phyloP scores from a whole-genome alignment of 2,329 filamentous ascomycete species.

The Fusarium sororula region DNA sequence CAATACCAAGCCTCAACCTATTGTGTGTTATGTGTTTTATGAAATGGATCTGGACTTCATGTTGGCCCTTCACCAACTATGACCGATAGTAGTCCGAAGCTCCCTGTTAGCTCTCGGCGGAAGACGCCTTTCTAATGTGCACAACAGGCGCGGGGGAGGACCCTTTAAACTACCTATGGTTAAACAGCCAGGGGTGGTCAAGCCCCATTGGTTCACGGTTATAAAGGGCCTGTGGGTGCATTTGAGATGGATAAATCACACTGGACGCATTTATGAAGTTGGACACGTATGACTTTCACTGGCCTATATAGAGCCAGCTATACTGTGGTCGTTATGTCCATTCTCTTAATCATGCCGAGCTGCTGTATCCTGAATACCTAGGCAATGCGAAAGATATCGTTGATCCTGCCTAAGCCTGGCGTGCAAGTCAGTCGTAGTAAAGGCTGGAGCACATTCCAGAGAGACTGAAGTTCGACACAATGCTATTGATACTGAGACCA shows the following conservation, averaged over 20 bases:
- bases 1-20: background rate
- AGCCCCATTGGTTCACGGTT: constrained; percentile 47
- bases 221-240: constrained; percentile 24
- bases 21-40: background rate
- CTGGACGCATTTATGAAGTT: background rate
- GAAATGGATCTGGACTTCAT: background rate
- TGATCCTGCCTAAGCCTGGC: background rate
- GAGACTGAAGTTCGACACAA: background rate
- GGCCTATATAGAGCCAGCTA: background rate
- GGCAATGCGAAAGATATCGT: background rate
- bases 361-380: background rate
- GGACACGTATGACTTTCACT: background rate
- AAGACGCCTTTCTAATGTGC: background rate
- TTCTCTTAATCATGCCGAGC: background rate
- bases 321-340: background rate
- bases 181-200: background rate
- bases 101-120: background rate
- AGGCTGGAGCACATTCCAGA: background rate
- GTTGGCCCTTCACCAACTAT: background rate
- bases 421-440: background rate
- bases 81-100: background rate
- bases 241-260: constrained; percentile 54
- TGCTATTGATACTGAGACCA: background rate
- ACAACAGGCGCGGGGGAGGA: constrained; percentile 7
- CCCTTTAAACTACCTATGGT: background rate